Conservation (phyloP, 768 basidiomycete species). For the Trametes cingulata region DNA sequence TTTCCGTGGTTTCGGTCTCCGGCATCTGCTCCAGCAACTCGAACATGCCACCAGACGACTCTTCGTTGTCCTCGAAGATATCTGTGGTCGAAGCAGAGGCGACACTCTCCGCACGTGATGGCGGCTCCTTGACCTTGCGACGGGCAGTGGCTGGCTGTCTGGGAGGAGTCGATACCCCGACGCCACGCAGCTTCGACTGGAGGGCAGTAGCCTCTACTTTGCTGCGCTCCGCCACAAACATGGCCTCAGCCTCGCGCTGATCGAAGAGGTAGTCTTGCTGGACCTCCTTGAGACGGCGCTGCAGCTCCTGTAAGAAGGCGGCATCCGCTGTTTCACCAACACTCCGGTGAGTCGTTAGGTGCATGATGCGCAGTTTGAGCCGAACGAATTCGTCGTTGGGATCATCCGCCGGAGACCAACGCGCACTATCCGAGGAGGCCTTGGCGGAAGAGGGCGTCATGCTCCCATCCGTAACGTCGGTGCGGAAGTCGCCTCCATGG, state of each 20-base stretch:
- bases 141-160: slow-evolving; percentile 1
- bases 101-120: slow-evolving; percentile 12
- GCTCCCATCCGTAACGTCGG: background rate
- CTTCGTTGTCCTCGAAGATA: slow-evolving; percentile 54
- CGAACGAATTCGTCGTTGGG: slow-evolving; percentile 63
- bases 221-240: slow-evolving; percentile 55
- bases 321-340: slow-evolving; percentile 31
- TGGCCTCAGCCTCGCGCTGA: slow-evolving; percentile 59
- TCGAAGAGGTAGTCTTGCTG: slow-evolving; percentile 72
- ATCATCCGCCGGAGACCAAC: slow-evolving; percentile 36
- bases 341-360: slow-evolving; percentile 40
- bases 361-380: slow-evolving; percentile 57
- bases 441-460: slow-evolving; percentile 5
- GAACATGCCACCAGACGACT: slow-evolving; percentile 58
- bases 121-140: slow-evolving; percentile 15
- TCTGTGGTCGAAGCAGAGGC: slow-evolving; percentile 32
- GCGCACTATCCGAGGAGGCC: background rate
- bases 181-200: slow-evolving; percentile 43
- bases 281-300: slow-evolving; percentile 45
- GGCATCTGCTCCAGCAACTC: slow-evolving; percentile 71
- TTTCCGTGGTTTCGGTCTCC: slow-evolving; percentile 51
- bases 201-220: slow-evolving; percentile 48
- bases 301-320: slow-evolving; percentile 41
- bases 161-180: background rate
- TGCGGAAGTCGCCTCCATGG: background rate